These are phyloP conservation scores for Stentor coeruleus DNA, from an alignment of 73 alveolate genomes.

Conservation along the genomic window DNA sequence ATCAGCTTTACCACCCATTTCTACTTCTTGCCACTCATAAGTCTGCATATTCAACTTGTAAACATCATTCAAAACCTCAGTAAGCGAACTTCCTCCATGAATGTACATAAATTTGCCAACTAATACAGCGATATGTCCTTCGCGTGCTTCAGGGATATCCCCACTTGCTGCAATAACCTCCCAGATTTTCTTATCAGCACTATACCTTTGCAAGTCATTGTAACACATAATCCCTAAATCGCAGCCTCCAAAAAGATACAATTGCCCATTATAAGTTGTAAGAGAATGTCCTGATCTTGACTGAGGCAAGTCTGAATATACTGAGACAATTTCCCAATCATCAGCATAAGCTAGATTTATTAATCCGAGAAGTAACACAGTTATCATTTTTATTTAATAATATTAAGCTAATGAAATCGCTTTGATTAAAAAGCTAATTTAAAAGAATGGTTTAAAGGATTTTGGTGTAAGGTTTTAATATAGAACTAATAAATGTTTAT, in stretches of 20 bases:
- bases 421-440: too few relatives aligned
- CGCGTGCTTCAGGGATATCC: conserved; percentile 18
- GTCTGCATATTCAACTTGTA: not conserved
- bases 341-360: too few relatives aligned
- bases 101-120: not conserved
- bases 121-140: not conserved
- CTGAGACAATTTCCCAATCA: not conserved
- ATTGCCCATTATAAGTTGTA: not conserved
- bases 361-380: too few relatives aligned
- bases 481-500: too few relatives aligned
- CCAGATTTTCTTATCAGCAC: not conserved
- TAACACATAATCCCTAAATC: conserved; percentile 12
- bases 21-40: conserved; percentile 2
- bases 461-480: too few relatives aligned
- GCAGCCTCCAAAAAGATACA: conserved; percentile 28
- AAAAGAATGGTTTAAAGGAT: too few relatives aligned
- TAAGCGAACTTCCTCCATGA: conserved; percentile 4
- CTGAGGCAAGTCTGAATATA: not conserved
- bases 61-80: not conserved
- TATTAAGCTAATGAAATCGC: too few relatives aligned
- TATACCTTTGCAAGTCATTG: not conserved
- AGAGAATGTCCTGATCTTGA: conserved; percentile 25
- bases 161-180: not conserved
- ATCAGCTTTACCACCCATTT: not conserved
- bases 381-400: too few relatives aligned